Base-by-base conservation (phyloP, 306 rosid genomes). In the Corylus avellana region DNA sequence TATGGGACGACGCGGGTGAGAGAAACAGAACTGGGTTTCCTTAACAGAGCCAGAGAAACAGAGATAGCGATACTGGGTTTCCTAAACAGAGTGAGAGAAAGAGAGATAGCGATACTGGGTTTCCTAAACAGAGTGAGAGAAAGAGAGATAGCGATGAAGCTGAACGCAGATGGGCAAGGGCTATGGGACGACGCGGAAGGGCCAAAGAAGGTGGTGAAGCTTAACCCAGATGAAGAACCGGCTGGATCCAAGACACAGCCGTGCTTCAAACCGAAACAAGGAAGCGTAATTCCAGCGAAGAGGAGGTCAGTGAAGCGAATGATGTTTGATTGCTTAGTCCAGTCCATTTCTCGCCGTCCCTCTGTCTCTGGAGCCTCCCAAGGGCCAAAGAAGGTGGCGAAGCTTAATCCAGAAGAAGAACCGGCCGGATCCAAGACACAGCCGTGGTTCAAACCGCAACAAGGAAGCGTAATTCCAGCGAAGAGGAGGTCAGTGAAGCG, bases 101-200 rank as follows among this genome's bases (percentile, higher is more conserved):
- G 46, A 42, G 46, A 42, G 57, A 44, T 17, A 18, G 12, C 64
- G 87, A 61, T 32, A n/a, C n/a, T n/a, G n/a, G n/a, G n/a, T 22
- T 22, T 22, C 25, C 25, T 22, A 22, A 22, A 22, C 25, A 22
- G 25, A 39, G 22, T 0, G 50, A 67, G 8, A n/a, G 50, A 50
- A 42, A 5, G 46, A 42, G 46, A 42, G 57, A 44, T 17, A 18
- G 12, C 64, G 87, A 61, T 32, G 78, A 58, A 44, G 74, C 16
- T 75, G 49, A n/a, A 73, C 22, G 57, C 79, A 13, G 77, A 77
- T 25, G 67, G 71, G 27, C n/a, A 80, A 73, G 76, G 64, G 13
- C 72, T 47, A 1, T 69, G 73, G 8, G 56, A 2, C 20, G n/a
- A 13, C 35, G 22, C 9, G 5, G 83, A 73, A 42, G 7, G 6